Evolutionary conservation across 208 protist species (phyloP), one percentile per base, ranked within the genome.

Genomic region (Leishmania braziliensis): DNA sequence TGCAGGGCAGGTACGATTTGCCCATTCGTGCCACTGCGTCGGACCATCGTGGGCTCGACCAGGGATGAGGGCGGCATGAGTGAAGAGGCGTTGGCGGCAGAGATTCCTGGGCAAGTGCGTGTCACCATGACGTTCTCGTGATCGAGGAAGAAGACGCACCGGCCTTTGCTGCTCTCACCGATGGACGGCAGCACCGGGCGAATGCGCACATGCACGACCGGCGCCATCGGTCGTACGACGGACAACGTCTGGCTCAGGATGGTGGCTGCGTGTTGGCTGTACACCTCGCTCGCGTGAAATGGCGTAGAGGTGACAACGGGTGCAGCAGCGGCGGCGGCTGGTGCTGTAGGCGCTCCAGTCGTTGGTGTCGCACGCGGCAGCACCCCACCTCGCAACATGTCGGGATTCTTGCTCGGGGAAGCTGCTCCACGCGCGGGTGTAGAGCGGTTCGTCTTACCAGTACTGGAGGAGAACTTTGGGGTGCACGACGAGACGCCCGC

Each of bases 121-220:
- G 65, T 72, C 69, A 97, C 91, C 74, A 97, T 85, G 46, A 97
- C 75, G 70, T 96, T 96, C 81, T 96, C 84, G 60, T 95, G 88
- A 69, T 97, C 91, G 18, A 97, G 84, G 56, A 89, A 91, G 88
- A 88, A 97, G 66, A 96, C 93, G 50, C 86, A 79, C 1, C 92
- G 87, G 72, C 84, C 75, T 18, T 95, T 86, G 46, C 81, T 84
- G 18, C 75, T 79, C 84, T 97, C 94, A 36, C 89, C 89, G 20
- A 97, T 77, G 77, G 87, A 87, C 1, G 88, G 80, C 62, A 97
- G 83, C 36, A 92, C 86, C 3, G 94, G 94, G 14, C 94, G 85
- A 5, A 93, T 89, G 72, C 94, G 94, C 58, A 97, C 87, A 82
- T 97, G 94, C 58, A 96, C 92, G 48, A 95, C 86, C 3, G 93